Evolutionary conservation across 257 asterid genomes (phyloP).

Genomic region (Eustoma russellianum): DNA sequence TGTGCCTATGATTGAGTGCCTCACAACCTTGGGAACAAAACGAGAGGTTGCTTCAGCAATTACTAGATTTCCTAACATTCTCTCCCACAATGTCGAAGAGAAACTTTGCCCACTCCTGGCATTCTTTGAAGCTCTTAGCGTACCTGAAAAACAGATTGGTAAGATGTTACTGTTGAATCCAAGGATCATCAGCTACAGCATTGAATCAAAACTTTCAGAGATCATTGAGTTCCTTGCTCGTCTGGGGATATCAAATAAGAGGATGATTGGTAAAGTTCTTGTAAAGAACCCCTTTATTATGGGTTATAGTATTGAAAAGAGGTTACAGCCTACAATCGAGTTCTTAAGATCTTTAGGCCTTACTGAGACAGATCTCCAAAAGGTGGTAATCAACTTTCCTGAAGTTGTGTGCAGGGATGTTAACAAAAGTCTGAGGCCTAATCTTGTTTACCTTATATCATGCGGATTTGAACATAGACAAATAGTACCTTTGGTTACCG

Average conservation of each 20-base stretch:
- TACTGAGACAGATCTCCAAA: slow-evolving; percentile 50
- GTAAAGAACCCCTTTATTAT: slow-evolving; percentile 72
- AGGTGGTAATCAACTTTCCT: slow-evolving; percentile 54
- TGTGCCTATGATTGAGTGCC: slow-evolving; percentile 79
- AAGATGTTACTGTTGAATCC: slow-evolving; percentile 83
- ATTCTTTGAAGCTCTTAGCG: slow-evolving; percentile 78
- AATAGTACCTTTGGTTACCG: slow-evolving; percentile 58
- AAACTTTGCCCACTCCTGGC: slow-evolving; percentile 96
- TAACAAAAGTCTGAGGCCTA: slow-evolving; percentile 60
- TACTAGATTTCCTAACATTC: slow-evolving; percentile 74
- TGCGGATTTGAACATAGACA: slow-evolving; percentile 62
- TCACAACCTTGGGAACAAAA: slow-evolving; percentile 58
- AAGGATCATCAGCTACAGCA: slow-evolving; percentile 87
- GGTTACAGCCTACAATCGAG: slow-evolving; percentile 67
- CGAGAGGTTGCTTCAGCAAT: slow-evolving; percentile 84
- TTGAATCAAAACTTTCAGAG: slow-evolving; percentile 66
- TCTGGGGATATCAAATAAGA: slow-evolving; percentile 58
- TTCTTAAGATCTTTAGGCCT: slow-evolving; percentile 72
- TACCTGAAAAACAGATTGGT: slow-evolving; percentile 75
- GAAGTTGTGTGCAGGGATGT: slow-evolving; percentile 83
- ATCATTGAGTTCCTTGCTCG: slow-evolving; percentile 66
- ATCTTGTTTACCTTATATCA: slow-evolving; percentile 47
- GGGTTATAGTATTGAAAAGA: slow-evolving; percentile 79
- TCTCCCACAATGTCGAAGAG: slow-evolving; percentile 77
- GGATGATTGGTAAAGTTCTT: slow-evolving; percentile 64